Evolutionary conservation across 352 stramenopile genomes (phyloP), one percentile per base, ranked within the genome.

Genomic region (Phytophthora chlamydospora): DNA sequence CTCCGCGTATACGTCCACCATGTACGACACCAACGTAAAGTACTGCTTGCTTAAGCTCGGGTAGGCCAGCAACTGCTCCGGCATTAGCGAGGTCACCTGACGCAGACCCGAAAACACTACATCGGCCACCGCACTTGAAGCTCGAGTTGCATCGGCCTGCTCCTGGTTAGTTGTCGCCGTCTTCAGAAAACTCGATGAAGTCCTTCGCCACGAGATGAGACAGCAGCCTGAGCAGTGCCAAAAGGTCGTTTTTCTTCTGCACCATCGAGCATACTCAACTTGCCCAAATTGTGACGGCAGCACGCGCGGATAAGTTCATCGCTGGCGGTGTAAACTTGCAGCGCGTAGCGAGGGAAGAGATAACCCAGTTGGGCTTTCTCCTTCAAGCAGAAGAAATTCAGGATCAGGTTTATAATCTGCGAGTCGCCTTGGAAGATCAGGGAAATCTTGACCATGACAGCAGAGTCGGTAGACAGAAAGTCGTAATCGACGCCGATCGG

Each of bases 11-110:
- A 94, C 83, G 65, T 95, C 87, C 19, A 95, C 76, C 80, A 95
- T 91, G 55, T 88, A 93, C 16, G 82, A 88, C 29, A 97, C 79
- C 47, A 97, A 70, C 24, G 84, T 93, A 58, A 97, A 97, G 50
- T 96, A 97, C 58, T 95, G 88, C 48, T 92, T 89, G 66, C 82
- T 92, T 58, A 97, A 67, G 27, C 65, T 82, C 8, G 88, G 87
- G 51, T 96, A 96, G 35, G 93, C 78, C 43, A 97, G 67, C 52
- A 97, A 64, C 52, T 87, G 76, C 50, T 96, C 84, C 6, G 90
- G 96, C 88, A 97, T 97, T 21, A 97, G 78, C 14, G 90, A 88
- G 36, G 97, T 89, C 31, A 97, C 83, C 45, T 91, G 82, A 21
- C 85, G 87, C 21, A 97, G 59, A 0, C 89, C 90, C 2, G 87